Conservation (phyloP, 176 grass and related monocot species). For the Carex kokanica region DNA sequence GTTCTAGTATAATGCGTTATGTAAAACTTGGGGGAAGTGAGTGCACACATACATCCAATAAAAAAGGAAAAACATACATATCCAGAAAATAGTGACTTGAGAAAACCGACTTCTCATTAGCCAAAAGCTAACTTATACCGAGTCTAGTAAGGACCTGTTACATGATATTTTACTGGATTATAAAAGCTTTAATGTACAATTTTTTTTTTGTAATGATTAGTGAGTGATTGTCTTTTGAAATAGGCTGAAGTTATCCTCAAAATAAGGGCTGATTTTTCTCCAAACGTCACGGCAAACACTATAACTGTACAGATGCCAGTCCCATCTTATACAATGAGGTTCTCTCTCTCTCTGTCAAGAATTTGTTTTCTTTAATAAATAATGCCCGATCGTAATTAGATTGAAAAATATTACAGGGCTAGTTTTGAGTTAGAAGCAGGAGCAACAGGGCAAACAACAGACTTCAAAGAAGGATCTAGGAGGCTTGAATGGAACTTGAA, state of each 20-base stretch:
- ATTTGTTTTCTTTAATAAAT: background rate
- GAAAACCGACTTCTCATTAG: background rate
- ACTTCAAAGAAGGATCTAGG: slow-evolving; percentile 95
- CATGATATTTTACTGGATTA: background rate
- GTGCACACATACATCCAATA: background rate
- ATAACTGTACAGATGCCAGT: slow-evolving; percentile 95
- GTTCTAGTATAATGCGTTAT: slow-evolving; percentile 16
- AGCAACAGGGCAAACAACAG: slow-evolving; percentile 71
- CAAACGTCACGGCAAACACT: slow-evolving; percentile 89
- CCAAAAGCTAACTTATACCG: background rate
- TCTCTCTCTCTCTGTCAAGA: background rate
- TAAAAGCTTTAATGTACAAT: background rate
- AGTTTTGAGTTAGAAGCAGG: slow-evolving; percentile 98
- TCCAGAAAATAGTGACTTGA: background rate
- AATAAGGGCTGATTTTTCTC: slow-evolving; percentile 88
- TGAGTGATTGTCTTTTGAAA: slow-evolving; percentile 3
- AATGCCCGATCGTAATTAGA: background rate
- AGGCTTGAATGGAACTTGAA: slow-evolving; percentile 98
- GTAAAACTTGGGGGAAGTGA: background rate
- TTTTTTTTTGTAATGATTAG: background rate
- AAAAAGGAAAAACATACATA: background rate
- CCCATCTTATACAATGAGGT: slow-evolving; percentile 86
- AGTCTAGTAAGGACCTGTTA: background rate
- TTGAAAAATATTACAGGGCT: slow-evolving; percentile 41
- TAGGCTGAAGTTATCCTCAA: slow-evolving; percentile 94